phyloP scores from a whole-genome alignment of 306 rosid species.

The Pterocarpus santalinus region DNA sequence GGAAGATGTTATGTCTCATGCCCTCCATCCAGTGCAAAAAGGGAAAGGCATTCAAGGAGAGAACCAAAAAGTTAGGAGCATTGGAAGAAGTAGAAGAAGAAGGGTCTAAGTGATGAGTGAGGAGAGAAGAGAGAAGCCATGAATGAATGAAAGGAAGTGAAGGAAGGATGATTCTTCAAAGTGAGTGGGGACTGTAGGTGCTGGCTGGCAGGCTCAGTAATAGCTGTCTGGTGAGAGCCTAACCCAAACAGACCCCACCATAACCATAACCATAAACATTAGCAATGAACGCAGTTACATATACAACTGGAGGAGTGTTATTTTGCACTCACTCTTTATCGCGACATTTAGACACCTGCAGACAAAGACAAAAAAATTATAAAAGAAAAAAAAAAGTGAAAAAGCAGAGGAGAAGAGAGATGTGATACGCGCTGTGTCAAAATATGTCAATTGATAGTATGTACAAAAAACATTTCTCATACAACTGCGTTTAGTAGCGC shows the following conservation, averaged over 20 bases:
- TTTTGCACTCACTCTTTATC: no score
- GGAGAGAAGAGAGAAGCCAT: slow-evolving; percentile 35
- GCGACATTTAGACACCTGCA: no score
- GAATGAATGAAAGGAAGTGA: slow-evolving; percentile 53
- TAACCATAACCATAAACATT: neutral
- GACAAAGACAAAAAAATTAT: no score
- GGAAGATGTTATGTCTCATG: slow-evolving; percentile 54
- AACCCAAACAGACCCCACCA: slow-evolving; percentile 55
- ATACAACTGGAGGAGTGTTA: no score
- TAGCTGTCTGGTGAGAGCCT: slow-evolving; percentile 64
- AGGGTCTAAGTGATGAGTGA: slow-evolving; percentile 55
- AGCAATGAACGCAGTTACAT: no score
- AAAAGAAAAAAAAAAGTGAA: no score
- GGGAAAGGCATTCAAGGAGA: slow-evolving; percentile 28
- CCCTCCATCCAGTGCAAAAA: slow-evolving; percentile 29
- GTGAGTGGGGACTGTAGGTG: slow-evolving; percentile 63
- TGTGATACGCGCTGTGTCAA: no score
- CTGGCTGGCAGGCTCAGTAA: slow-evolving; percentile 50
- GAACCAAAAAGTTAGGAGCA: slow-evolving; percentile 29
- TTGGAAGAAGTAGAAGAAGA: slow-evolving; percentile 37
- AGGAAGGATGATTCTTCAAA: slow-evolving; percentile 54
- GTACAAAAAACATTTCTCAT: no score
- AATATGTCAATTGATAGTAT: no score
- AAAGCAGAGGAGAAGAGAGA: no score
- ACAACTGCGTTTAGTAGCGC: slow-evolving; percentile 49